Evolutionary conservation across 2,329 filamentous ascomycete genomes (phyloP).

Genomic region (Cylindrodendrum hubeiense): DNA sequence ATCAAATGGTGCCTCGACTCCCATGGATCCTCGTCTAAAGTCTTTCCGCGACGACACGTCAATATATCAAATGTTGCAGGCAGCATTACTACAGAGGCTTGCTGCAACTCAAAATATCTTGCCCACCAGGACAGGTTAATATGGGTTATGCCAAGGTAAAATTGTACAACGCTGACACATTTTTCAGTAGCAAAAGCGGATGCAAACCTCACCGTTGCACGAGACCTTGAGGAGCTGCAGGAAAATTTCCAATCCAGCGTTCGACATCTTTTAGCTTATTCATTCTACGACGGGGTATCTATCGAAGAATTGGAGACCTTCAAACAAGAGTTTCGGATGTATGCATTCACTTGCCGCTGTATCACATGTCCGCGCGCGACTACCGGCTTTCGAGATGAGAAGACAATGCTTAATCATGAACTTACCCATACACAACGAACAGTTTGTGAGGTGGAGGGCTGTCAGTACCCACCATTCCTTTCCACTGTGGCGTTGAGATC

Average conservation of each 20-base stretch:
- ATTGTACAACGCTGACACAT: no score
- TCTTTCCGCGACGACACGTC: background rate
- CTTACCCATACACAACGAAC: background rate
- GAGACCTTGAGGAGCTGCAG: background rate
- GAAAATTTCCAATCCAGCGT: constrained; percentile 9
- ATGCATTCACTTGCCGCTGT: constrained; percentile 30
- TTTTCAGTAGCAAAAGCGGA: background rate
- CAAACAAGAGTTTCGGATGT: constrained; percentile 12
- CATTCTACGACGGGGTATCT: background rate
- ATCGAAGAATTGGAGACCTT: constrained; percentile 18
- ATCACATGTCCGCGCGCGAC: constrained; percentile 30
- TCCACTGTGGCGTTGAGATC: background rate
- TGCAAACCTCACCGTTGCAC: background rate
- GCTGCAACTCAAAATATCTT: background rate
- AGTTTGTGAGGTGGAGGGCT: background rate
- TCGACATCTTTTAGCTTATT: background rate
- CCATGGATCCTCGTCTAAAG: background rate
- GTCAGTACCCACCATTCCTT: constrained; percentile 9
- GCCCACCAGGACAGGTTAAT: background rate
- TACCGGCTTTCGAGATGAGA: constrained; percentile 31
- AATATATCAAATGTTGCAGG: background rate
- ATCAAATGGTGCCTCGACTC: background rate
- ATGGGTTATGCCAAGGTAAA: background rate
- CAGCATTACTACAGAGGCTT: background rate
- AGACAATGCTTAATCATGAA: background rate